Base-by-base conservation (phyloP, 768 basidiomycete species). In the Phylloporus sp. region DNA sequence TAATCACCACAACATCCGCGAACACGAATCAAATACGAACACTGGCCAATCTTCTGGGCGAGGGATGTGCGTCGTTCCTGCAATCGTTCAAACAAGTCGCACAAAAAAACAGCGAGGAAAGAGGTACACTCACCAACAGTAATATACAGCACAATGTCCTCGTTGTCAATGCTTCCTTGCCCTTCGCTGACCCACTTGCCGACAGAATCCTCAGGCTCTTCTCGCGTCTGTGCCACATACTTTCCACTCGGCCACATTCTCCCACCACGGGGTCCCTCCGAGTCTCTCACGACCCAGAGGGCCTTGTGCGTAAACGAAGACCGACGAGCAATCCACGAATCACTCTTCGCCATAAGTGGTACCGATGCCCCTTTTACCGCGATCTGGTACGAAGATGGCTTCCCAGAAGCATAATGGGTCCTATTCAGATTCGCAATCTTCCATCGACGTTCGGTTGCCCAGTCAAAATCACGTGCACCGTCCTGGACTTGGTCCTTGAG, bases 1-100 rank as follows among this genome's bases (percentile, higher is more conserved):
- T 23, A 13, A 35, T 54, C 34, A 42, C 27, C 24, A 52, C 28
- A 6, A 7, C 52, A 29, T 18, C 38, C 23, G 53, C 28, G 10
- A 42, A 59, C 31, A 34, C 2, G 26, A 22, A 45, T 29, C 58
- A 47, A n/a, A 45, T 16, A 76, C 85, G 58, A 73, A 88, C 84
- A 91, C 88, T 29, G 91, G 88, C 87, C 87, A 92, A 65, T 91
- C 90, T 64, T 92, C 91, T 5, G 88, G 90, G 56, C 90, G 79
- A 22, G 88, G 87, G 46, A 92, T 84, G 62, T 92, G 91, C 1
- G 87, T 91, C 23, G 80, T 80, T 23, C 87, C 86, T 84, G 56
- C 18, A 35, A 47, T 36, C 22, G 49, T 31, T 26, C n/a, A 6
- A 12, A 9, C 28, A 10, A 47, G 28, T 32, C 41, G 12, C 24